Evolutionary conservation across 2,329 filamentous ascomycete genomes (phyloP).

Genomic region (Chlorencoelia australis): DNA sequence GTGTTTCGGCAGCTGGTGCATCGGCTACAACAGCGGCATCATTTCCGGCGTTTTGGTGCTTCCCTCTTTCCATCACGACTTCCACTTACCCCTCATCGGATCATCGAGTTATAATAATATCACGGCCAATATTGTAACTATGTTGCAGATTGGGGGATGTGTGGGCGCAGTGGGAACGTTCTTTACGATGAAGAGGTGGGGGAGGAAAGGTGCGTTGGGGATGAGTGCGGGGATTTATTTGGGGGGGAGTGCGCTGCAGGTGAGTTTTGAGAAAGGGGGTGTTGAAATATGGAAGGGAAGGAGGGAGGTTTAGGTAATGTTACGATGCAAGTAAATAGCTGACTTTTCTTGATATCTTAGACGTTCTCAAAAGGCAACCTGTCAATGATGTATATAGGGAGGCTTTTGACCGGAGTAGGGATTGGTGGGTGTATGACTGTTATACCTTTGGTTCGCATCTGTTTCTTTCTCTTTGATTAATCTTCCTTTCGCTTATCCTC

Average conservation of each 20-base stretch:
- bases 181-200: constrained; percentile 12
- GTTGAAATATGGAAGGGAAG: not conserved
- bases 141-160: constrained; percentile 22
- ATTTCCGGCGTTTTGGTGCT: constrained; percentile 21
- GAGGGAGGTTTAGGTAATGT: not conserved
- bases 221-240: constrained; percentile 9
- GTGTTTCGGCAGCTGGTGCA: constrained; percentile 17
- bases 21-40: constrained; percentile 21
- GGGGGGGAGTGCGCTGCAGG: constrained; percentile 15
- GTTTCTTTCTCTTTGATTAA: not conserved
- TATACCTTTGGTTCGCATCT: constrained; percentile 16
- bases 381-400: constrained; percentile 20
- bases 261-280: constrained; percentile 2
- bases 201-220: constrained; percentile 12
- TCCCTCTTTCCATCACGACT: constrained; percentile 16
- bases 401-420: constrained; percentile 19
- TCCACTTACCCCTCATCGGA: constrained; percentile 15
- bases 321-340: constrained; percentile 5
- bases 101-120: constrained; percentile 16
- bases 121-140: constrained; percentile 20
- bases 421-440: constrained; percentile 18
- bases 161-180: constrained; percentile 17
- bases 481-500: not conserved
- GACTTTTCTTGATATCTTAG: constrained; percentile 8
- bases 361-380: constrained; percentile 15